These are phyloP conservation scores for Teratosphaeria zuluensis DNA, from an alignment of 2,329 filamentous ascomycete species.

Conservation along the genomic window DNA sequence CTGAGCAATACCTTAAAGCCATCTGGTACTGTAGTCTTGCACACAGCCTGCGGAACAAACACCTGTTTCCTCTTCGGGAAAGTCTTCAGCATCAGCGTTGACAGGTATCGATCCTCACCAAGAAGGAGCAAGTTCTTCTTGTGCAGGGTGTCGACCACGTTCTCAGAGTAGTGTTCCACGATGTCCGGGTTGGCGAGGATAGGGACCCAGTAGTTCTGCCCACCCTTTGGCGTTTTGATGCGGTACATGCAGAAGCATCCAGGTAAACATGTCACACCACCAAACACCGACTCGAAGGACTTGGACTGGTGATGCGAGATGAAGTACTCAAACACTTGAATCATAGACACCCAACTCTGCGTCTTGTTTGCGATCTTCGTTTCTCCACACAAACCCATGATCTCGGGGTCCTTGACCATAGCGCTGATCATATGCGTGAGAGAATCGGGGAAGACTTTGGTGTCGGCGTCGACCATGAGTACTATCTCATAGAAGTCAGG, in stretches of 20 bases:
- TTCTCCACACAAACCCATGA: slow-evolving; percentile 98
- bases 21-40: slow-evolving; percentile 95
- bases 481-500: slow-evolving; percentile 97
- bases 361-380: slow-evolving; percentile 99
- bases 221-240: slow-evolving; percentile 97
- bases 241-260: slow-evolving; percentile 99
- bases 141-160: slow-evolving; percentile 95
- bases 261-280: slow-evolving; percentile 95
- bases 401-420: slow-evolving; percentile 97
- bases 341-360: slow-evolving; percentile 88
- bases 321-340: slow-evolving; percentile 99
- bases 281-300: slow-evolving; percentile 96
- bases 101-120: slow-evolving; percentile 89
- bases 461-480: slow-evolving; percentile 98
- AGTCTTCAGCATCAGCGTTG: slow-evolving; percentile 94
- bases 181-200: slow-evolving; percentile 97
- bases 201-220: slow-evolving; percentile 98
- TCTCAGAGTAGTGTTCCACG: slow-evolving; percentile 98
- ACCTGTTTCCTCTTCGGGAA: slow-evolving; percentile 99
- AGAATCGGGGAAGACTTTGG: slow-evolving; percentile 97
- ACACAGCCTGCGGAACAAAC: slow-evolving; percentile 95
- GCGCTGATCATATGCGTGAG: slow-evolving; percentile 98
- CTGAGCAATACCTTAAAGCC: slow-evolving; percentile 85
- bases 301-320: slow-evolving; percentile 96
- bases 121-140: slow-evolving; percentile 91